Base-by-base conservation (phyloP, 2,329 filamentous ascomycete genomes). In the Fusarium denticulatum region DNA sequence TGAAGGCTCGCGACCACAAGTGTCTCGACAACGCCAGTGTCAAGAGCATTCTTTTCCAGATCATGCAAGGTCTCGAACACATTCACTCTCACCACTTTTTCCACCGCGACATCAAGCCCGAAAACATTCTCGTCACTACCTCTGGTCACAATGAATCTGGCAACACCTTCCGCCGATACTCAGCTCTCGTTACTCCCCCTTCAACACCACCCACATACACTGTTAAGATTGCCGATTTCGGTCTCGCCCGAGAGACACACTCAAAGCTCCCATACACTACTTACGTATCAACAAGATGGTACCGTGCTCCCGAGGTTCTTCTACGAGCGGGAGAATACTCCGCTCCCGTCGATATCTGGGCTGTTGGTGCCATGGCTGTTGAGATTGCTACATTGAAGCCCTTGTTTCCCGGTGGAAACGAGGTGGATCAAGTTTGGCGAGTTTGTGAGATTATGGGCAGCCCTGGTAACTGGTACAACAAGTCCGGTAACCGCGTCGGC, bases 401-500 rank as follows among this genome's bases (percentile, higher is more conserved):
- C 24, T 86, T 99, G 16, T 99, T 99, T 86, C 96, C 96, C 16
- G 96, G 96, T 77, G 94, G 95, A 79, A 99, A 99, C 81, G 96
- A 99, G 85, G 96, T 99, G 3, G 96, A 99, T 78, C 96, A 99
- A 82, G 96, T 99, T 4, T 99, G 96, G 96, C 92, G 96, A 76
- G 94, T 99, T 0, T 99, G 96, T 81, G 96, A 99, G 82, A 97
- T 99, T 66, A 99, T 99, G 96, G 96, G 96, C 56, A 98, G 96
- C 84, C 96, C 96, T 6, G 96, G 96, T 49, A 96, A 96, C 84
- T 99, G 96, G 96, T 96, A 97, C 81, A 97, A 94, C 86, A 98
- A 98, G 83, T 88, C 93, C 10, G 95, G 95, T 30, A 87, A 88
- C 32, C 93, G 92, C 74, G 94, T 99, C 34, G 96, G 96, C 62